Evolutionary conservation across 1,284 basidiomycete genomes (phyloP).

Genomic region (Malassezia restricta): DNA sequence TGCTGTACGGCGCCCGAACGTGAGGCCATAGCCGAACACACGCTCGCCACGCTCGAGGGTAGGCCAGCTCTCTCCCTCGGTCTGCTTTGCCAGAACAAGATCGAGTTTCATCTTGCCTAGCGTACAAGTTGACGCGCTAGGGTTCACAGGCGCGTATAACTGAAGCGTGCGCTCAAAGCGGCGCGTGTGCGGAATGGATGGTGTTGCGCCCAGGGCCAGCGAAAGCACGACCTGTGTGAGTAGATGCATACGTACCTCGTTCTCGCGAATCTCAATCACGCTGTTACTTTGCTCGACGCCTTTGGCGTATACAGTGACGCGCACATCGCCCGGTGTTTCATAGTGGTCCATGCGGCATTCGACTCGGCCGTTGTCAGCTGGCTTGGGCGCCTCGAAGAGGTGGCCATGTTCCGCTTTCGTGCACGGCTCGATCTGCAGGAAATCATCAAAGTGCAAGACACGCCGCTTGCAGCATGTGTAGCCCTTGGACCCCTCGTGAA

Average conservation of each 20-base stretch:
- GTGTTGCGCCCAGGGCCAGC: slow-evolving; percentile 25
- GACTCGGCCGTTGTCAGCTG: slow-evolving; percentile 21
- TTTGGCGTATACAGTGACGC: slow-evolving; percentile 41
- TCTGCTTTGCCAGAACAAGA: slow-evolving; percentile 33
- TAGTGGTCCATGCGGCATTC: slow-evolving; percentile 43
- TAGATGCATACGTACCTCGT: slow-evolving; percentile 13
- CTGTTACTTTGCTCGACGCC: slow-evolving; percentile 24
- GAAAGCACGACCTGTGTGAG: slow-evolving; percentile 20
- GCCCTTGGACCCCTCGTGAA: slow-evolving; percentile 45
- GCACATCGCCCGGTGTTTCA: slow-evolving; percentile 39
- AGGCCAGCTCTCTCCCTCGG: slow-evolving; percentile 38
- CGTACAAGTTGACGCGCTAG: slow-evolving; percentile 26
- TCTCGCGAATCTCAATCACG: slow-evolving; percentile 25
- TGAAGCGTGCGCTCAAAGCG: slow-evolving; percentile 25
- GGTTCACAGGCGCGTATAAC: slow-evolving; percentile 26
- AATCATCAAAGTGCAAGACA: slow-evolving; percentile 43
- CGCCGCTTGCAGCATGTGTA: slow-evolving; percentile 43
- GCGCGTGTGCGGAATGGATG: slow-evolving; percentile 18
- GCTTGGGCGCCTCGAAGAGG: slow-evolving; percentile 23
- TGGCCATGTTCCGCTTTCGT: slow-evolving; percentile 31
- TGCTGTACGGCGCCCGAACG: slow-evolving; percentile 29
- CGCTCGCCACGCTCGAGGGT: slow-evolving; percentile 32
- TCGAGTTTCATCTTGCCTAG: slow-evolving; percentile 43
- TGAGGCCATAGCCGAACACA: slow-evolving; percentile 36
- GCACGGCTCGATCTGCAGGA: slow-evolving; percentile 40